Conservation (phyloP, 495 filamentous ascomycete genomes). For the Hyaloscypha variabilis region DNA sequence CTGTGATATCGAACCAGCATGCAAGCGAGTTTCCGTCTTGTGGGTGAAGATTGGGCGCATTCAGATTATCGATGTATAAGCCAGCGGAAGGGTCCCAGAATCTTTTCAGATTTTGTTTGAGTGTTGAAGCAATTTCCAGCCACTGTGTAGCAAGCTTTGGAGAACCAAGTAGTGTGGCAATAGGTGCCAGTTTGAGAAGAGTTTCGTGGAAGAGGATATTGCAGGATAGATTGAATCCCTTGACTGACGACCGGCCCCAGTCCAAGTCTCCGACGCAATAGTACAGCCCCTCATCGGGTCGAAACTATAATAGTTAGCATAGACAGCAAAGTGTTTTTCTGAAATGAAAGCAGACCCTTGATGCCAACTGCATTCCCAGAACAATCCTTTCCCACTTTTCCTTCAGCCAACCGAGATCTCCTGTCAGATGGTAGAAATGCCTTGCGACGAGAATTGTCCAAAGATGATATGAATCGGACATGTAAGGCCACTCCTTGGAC, state of each 20-base stretch:
- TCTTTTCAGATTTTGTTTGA: not conserved
- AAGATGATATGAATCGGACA: constrained; percentile 5
- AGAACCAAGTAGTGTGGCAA: not conserved
- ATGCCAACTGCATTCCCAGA: constrained; percentile 5
- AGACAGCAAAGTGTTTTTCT: too few relatives aligned
- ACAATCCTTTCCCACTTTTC: not conserved
- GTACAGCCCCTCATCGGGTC: not conserved
- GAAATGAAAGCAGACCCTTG: not conserved
- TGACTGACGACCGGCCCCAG: constrained; percentile 4
- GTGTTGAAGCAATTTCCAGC: constrained; percentile 21
- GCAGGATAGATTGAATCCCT: constrained; percentile 6
- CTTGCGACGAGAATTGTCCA: constrained; percentile 4
- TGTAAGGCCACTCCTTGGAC: constrained; percentile 7
- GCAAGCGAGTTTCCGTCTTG: constrained; percentile 58
- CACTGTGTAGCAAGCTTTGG: not conserved
- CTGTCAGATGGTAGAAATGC: constrained; percentile 5
- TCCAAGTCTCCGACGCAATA: not conserved
- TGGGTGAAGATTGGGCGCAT: constrained; percentile 41
- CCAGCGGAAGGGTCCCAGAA: not conserved
- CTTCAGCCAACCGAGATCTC: constrained; percentile 1
- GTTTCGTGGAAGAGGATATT: constrained; percentile 7
- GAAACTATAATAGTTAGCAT: constrained; percentile 2
- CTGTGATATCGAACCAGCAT: not conserved
- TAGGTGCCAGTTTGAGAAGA: constrained; percentile 2
- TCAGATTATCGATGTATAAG: not conserved